Base-by-base conservation (phyloP, 2,329 filamentous ascomycete species). In the Paraphoma sp. region DNA sequence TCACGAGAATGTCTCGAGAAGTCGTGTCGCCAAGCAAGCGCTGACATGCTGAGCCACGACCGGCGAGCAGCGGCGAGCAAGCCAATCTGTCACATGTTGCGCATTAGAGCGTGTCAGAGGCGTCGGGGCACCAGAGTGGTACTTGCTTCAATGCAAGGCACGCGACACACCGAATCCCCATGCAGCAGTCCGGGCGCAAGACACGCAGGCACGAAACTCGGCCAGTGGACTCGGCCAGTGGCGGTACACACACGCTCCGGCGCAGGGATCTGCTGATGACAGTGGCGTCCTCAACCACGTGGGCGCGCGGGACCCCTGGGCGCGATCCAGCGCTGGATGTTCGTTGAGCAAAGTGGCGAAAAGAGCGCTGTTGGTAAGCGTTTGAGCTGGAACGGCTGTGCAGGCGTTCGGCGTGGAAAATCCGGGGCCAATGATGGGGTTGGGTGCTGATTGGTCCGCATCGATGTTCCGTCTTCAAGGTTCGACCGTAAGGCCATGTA, bases 171-270 rank as follows among this genome's bases (percentile, higher is more conserved):
- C 43, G 16, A 43, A n/a, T 17, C 36, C 55, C n/a, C 45, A 54
- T 54, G 45, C 23, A 54, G 55, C 44, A 54, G 51, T 44, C 31
- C 48, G 45, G 45, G 11, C 17, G 45, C 56, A 51, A 16, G 40
- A 38, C 51, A 44, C 47, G 47, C 55, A 57, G 47, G 44, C 38
- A 53, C 51, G 36, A 53, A 43, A 30, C 17, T 29, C 41, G 55
- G 51, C 48, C 55, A 50, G 46, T 54, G 48, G 45, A 30, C 17
- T 29, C 41, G 55, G 51, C 48, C 55, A 50, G 46, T 54, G 48
- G 45, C 53, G 53, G 38, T 45, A 29, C 36, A 45, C 36, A 45
- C 28, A 40, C n/a, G n/a, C 28, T 30, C 40, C 12, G 41, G 45
- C 45, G 51, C 51, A 54, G 51, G 51, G 51, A 40, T 48, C 9